Evolutionary conservation across 148 eudicot genomes (phyloP).

Genomic region (Chenopodium suecicum): DNA sequence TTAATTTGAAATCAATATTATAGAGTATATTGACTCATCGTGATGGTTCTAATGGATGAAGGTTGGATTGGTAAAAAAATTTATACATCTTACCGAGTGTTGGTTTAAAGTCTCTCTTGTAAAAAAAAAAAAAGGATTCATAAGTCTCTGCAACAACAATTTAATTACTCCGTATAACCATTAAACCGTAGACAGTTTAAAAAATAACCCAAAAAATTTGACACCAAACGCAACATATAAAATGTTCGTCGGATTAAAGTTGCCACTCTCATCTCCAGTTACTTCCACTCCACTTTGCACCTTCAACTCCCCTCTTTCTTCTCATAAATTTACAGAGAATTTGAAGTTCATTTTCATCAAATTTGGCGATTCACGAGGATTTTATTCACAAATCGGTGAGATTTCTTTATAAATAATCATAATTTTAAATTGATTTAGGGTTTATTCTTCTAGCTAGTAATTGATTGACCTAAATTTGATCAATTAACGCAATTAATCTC

Average conservation of each 20-base stretch:
- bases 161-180: too few species aligned
- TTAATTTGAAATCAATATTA: too few species aligned
- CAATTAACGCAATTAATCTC: neutral
- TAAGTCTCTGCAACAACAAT: too few species aligned
- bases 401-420: neutral
- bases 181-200: neutral
- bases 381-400: conserved; percentile 1
- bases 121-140: neutral
- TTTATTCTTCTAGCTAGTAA: conserved; percentile 2
- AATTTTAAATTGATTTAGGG: conserved; percentile 6
- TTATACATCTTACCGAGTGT: too few species aligned
- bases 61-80: too few species aligned
- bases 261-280: neutral
- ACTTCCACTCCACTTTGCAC: neutral
- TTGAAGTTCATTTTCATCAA: neutral
- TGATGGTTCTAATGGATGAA: too few species aligned
- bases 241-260: neutral
- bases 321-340: neutral
- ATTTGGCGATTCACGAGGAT: neutral
- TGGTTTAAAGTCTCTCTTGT: too few species aligned
- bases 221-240: conserved; percentile 5
- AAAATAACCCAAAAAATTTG: neutral
- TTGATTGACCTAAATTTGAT: neutral
- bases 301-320: neutral
- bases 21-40: too few species aligned